Evolutionary conservation across 176 grass and related monocot species (phyloP).

Genomic region (Aegilops tauschii): DNA sequence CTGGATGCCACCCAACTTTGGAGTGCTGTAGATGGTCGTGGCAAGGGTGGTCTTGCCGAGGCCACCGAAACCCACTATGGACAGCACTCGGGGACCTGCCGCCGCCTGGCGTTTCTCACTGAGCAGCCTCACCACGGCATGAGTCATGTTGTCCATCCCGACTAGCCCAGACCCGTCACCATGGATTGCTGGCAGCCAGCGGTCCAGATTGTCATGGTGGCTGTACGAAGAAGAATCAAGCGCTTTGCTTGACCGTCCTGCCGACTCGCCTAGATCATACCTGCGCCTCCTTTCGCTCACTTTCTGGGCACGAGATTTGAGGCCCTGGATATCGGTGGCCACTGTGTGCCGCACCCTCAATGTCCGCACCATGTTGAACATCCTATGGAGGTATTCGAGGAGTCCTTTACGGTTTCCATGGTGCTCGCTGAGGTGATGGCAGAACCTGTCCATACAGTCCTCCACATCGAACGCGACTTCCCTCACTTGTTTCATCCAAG

Average conservation of each 20-base stretch:
- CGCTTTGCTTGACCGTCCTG: not conserved
- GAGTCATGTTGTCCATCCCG: not conserved
- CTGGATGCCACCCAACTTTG: not conserved
- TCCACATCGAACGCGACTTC: not conserved
- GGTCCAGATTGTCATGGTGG: not conserved
- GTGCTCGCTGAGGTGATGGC: not conserved
- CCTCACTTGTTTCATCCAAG: constrained; percentile 23
- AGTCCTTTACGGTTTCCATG: not conserved
- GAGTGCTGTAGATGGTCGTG: not conserved
- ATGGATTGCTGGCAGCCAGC: not conserved
- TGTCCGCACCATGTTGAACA: not conserved
- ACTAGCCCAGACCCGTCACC: not conserved
- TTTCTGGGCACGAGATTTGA: not conserved
- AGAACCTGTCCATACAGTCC: constrained; percentile 2
- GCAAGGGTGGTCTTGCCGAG: constrained; percentile 25
- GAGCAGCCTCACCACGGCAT: not conserved
- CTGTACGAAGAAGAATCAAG: not conserved
- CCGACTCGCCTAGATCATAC: not conserved
- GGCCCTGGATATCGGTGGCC: not conserved
- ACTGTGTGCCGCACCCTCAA: not conserved
- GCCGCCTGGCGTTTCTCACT: not conserved
- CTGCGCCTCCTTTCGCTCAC: constrained; percentile 17
- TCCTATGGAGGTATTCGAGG: not conserved
- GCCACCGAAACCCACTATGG: not conserved
- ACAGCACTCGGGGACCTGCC: not conserved